Evolutionary conservation across 495 filamentous ascomycete genomes (phyloP).

Genomic region (Trichoderma parareesei): DNA sequence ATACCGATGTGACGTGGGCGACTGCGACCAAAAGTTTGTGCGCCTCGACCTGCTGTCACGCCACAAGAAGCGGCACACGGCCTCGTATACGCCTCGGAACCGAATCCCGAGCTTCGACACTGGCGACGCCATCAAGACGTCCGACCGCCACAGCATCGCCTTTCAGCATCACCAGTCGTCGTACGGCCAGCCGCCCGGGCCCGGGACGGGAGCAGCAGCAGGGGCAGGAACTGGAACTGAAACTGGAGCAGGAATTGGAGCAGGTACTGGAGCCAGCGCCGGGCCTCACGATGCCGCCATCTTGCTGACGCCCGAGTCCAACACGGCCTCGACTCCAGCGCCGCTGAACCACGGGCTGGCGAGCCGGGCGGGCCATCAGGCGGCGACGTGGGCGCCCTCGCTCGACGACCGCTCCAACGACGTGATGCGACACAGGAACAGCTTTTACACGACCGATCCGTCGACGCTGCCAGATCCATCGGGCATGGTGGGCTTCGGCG

Average conservation of each 20-base stretch:
- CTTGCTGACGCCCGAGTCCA: conserved; percentile 35
- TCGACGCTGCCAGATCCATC: conserved; percentile 19
- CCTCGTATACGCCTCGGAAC: conserved; percentile 83
- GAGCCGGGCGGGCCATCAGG: conserved; percentile 16
- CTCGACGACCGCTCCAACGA: conserved; percentile 29
- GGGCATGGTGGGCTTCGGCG: conserved; percentile 19
- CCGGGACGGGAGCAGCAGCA: too few relatives aligned
- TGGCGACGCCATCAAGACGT: conserved; percentile 25
- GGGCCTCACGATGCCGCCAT: conserved; percentile 42
- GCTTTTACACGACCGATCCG: conserved; percentile 32
- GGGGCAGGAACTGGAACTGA: too few relatives aligned
- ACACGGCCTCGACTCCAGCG: conserved; percentile 19
- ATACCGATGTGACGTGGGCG: conserved; percentile 83
- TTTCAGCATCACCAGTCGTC: conserved; percentile 24
- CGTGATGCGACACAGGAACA: conserved; percentile 36
- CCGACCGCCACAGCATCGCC: conserved; percentile 18
- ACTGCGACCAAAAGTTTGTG: conserved; percentile 84
- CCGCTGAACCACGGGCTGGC: conserved; percentile 18
- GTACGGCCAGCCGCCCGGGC: conserved; percentile 22
- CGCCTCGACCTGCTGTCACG: conserved; percentile 85
- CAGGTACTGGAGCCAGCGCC: conserved; percentile 11
- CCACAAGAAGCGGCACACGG: conserved; percentile 87
- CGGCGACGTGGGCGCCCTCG: conserved; percentile 25
- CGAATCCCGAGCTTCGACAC: conserved; percentile 68
- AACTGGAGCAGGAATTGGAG: too few relatives aligned